Evolutionary conservation across 805 yeast species (phyloP).

Genomic region (Nakazawaea ishiwadae): DNA sequence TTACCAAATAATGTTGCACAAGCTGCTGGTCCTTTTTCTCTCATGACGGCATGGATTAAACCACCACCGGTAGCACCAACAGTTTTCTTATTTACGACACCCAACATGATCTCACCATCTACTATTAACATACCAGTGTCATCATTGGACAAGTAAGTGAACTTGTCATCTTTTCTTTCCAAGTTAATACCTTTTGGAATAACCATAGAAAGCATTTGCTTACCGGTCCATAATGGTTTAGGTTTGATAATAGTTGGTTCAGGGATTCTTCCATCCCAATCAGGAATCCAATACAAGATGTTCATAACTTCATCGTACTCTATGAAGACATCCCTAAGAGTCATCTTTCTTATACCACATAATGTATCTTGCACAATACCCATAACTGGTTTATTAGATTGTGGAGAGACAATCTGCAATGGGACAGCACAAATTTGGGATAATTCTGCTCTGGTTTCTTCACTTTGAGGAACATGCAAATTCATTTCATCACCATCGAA

Average conservation of each 20-base stretch:
- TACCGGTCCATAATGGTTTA: slow-evolving; percentile 96
- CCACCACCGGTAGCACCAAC: slow-evolving; percentile 99
- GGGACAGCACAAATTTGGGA: slow-evolving; percentile 97
- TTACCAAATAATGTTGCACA: slow-evolving; percentile 91
- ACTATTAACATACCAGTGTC: slow-evolving; percentile 95
- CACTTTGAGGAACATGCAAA: slow-evolving; percentile 97
- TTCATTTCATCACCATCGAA: slow-evolving; percentile 99
- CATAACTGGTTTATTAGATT: slow-evolving; percentile 98
- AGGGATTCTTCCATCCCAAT: slow-evolving; percentile 98
- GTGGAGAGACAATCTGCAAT: slow-evolving; percentile 95
- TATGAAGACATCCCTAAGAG: slow-evolving; percentile 81
- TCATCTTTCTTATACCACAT: slow-evolving; percentile 96
- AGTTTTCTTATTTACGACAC: slow-evolving; percentile 96
- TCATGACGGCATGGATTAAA: slow-evolving; percentile 91
- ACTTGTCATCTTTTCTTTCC: slow-evolving; percentile 89
- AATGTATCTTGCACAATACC: slow-evolving; percentile 99
- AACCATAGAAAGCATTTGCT: slow-evolving; percentile 86
- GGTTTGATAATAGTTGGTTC: slow-evolving; percentile 93
- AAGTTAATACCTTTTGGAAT: slow-evolving; percentile 95
- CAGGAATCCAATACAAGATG: slow-evolving; percentile 95
- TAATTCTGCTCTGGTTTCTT: slow-evolving; percentile 95
- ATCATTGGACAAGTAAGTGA: slow-evolving; percentile 76
- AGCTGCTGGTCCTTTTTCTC: slow-evolving; percentile 91
- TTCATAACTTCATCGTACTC: slow-evolving; percentile 95
- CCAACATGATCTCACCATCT: slow-evolving; percentile 95